These are phyloP conservation scores for Cordyceps javanica DNA, from an alignment of 2,329 filamentous ascomycete species.

Conservation along the genomic window DNA sequence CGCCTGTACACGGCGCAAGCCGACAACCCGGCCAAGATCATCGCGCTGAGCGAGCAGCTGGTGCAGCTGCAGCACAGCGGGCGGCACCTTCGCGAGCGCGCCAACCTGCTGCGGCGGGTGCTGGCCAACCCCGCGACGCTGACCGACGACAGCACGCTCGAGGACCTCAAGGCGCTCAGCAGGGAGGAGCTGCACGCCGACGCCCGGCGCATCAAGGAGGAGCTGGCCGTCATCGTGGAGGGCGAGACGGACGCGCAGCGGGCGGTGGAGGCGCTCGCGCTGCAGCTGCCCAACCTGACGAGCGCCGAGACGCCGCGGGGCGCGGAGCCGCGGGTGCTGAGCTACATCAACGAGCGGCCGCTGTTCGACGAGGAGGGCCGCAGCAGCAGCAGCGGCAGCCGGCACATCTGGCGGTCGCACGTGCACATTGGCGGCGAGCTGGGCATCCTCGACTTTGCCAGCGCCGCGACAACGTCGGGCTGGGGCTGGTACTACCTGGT, in stretches of 20 bases:
- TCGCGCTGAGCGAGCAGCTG: constrained; percentile 50
- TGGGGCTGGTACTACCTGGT: constrained; percentile 98
- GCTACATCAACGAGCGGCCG: constrained; percentile 72
- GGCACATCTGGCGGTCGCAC: constrained; percentile 63
- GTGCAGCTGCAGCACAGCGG: constrained; percentile 54
- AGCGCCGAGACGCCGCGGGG: constrained; percentile 69
- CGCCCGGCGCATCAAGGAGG: constrained; percentile 57
- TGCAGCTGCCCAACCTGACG: constrained; percentile 81
- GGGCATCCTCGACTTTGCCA: constrained; percentile 84
- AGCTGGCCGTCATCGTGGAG: constrained; percentile 54
- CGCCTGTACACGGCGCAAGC: constrained; percentile 68
- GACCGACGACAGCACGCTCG: constrained; percentile 36
- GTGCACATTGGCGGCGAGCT: constrained; percentile 80
- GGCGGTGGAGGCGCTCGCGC: constrained; percentile 69
- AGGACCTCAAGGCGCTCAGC: constrained; percentile 35
- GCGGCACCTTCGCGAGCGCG: constrained; percentile 56
- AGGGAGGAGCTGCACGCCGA: constrained; percentile 54
- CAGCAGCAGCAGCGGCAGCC: constrained; percentile 23
- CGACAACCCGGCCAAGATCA: constrained; percentile 50
- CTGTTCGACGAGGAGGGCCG: constrained; percentile 24
- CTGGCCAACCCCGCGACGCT: constrained; percentile 46
- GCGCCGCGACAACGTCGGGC: constrained; percentile 73
- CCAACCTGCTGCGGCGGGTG: constrained; percentile 55
- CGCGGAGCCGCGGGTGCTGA: constrained; percentile 56
- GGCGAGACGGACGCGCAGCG: constrained; percentile 52